Evolutionary conservation across 169 alveolate species (phyloP).

Genomic region (Amoebophrya sp.): DNA sequence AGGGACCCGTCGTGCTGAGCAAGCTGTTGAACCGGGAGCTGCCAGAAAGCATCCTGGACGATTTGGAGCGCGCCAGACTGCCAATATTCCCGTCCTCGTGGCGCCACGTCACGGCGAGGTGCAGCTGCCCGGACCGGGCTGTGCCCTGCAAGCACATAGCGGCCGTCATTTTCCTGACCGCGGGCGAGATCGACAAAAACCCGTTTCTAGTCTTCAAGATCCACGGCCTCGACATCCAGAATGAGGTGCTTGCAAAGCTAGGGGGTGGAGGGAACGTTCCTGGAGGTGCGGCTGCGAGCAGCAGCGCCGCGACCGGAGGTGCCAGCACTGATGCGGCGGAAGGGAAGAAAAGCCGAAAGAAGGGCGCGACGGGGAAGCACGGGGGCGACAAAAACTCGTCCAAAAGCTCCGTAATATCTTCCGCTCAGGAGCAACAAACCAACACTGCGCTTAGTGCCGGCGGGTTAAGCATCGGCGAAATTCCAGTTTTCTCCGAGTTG

Average conservation of each 20-base stretch:
- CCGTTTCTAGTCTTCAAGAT: neutral
- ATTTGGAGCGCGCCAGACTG: neutral
- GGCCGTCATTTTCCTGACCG: neutral
- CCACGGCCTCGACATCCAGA: neutral
- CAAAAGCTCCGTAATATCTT: neutral
- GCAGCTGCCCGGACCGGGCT: neutral
- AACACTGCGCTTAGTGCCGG: neutral
- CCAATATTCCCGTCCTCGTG: neutral
- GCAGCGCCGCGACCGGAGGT: neutral
- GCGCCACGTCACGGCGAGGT: neutral
- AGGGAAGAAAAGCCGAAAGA: neutral
- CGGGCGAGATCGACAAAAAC: slow-evolving; percentile 9
- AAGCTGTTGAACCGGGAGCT: neutral
- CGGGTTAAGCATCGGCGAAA: neutral
- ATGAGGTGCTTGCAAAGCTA: neutral
- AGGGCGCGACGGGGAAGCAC: neutral
- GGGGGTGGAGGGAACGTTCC: no score
- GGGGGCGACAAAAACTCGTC: neutral
- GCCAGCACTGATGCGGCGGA: neutral
- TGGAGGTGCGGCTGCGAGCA: no score
- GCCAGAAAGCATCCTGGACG: neutral
- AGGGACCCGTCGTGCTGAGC: neutral
- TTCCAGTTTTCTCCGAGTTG: neutral
- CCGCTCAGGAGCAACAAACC: neutral
- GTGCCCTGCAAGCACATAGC: slow-evolving; percentile 19